Percentiles rank a stretch among this genome's conserved stretches.
Conservation (phyloP, 176 grass and related monocot species). For the Avena atlantica region DNA sequence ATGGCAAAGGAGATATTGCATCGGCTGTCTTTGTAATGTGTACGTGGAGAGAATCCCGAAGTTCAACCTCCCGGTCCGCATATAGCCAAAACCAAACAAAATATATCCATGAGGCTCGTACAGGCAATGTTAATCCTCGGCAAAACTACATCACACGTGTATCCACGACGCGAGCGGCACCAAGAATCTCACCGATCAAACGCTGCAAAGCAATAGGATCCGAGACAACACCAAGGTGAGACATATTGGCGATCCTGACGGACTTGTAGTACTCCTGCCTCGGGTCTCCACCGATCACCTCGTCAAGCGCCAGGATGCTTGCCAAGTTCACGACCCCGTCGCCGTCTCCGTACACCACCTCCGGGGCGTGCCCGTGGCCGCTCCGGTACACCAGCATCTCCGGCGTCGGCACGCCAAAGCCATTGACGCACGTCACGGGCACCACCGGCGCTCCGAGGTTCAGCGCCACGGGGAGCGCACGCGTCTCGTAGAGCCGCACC, state of each 20-base stretch:
- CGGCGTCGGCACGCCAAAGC: not conserved
- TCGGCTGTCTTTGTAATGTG: no score
- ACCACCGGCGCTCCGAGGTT: constrained; percentile 12
- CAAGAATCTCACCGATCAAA: constrained; percentile 17
- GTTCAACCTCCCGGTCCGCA: not conserved
- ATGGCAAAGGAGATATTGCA: no score
- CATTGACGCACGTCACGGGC: constrained; percentile 26
- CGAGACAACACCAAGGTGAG: not conserved
- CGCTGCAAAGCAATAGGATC: not conserved
- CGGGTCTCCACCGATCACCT: constrained; percentile 20
- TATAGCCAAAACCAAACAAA: not conserved
- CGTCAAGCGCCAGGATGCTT: constrained; percentile 21
- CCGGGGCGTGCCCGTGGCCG: not conserved
- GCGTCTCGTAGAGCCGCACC: constrained; percentile 11
- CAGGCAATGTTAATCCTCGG: not conserved
- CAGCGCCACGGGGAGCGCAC: constrained; percentile 4
- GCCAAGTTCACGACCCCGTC: constrained; percentile 13
- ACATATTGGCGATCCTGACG: not conserved
- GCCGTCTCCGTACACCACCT: constrained; percentile 18
- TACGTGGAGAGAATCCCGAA: not conserved
- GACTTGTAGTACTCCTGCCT: constrained; percentile 18
- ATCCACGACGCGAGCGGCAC: not conserved
- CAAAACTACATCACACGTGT: not conserved
- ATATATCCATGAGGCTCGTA: not conserved
- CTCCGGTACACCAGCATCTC: constrained; percentile 13